Percentiles rank a stretch among this genome's conserved stretches.
phyloP scores from a whole-genome alignment of 1,284 basidiomycete species.

The Irpex rosettiformis region DNA sequence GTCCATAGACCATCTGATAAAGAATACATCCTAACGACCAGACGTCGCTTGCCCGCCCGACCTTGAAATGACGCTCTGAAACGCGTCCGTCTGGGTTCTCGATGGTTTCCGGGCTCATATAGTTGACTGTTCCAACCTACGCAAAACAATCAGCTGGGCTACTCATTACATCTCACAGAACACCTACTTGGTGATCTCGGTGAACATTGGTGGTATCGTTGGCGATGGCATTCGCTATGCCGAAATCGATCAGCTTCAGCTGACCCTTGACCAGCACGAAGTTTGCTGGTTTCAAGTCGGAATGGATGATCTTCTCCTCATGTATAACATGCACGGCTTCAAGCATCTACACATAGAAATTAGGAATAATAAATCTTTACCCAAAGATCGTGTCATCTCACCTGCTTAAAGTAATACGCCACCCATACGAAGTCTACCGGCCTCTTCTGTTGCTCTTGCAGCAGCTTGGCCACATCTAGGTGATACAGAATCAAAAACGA shows the following conservation, averaged over 20 bases:
- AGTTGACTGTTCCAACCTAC: constrained; percentile 91
- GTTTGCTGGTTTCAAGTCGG: constrained; percentile 94
- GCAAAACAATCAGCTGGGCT: constrained; percentile 5
- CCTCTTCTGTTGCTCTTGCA: constrained; percentile 80
- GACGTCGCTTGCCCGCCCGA: constrained; percentile 88
- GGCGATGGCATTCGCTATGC: constrained; percentile 95
- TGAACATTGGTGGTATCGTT: constrained; percentile 98
- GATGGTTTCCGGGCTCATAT: constrained; percentile 94
- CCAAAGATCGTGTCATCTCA: constrained; percentile 32
- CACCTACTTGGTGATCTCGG: constrained; percentile 82
- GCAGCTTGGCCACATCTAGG: constrained; percentile 71
- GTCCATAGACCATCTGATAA: constrained; percentile 97
- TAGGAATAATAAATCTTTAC: not conserved
- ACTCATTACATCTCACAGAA: too few relatives aligned
- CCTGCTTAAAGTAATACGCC: constrained; percentile 94
- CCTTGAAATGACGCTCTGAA: constrained; percentile 64
- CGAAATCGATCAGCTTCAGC: constrained; percentile 94
- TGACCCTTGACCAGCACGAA: constrained; percentile 93
- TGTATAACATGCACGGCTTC: constrained; percentile 95
- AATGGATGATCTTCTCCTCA: constrained; percentile 95
- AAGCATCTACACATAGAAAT: constrained; percentile 67
- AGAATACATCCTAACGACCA: constrained; percentile 98
- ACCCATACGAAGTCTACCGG: constrained; percentile 89
- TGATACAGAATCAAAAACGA: not conserved
- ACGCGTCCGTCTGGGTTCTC: constrained; percentile 70